phyloP scores from a whole-genome alignment of 2,329 filamentous ascomycete genomes.

The Cyclaneusma minus region DNA sequence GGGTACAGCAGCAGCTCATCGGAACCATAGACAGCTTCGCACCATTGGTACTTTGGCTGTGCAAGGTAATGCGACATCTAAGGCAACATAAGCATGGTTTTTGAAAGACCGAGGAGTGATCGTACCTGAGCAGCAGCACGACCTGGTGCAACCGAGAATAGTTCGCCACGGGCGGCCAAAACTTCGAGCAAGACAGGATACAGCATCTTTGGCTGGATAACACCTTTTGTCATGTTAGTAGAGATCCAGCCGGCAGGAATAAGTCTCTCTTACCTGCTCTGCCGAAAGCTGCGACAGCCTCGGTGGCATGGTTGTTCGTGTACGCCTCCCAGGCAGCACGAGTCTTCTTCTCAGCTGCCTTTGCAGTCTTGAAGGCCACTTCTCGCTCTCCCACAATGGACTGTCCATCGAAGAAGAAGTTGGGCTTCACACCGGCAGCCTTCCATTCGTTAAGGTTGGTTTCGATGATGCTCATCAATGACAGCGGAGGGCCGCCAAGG shows the following conservation, averaged over 20 bases:
- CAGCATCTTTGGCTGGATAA: constrained; percentile 55
- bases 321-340: constrained; percentile 79
- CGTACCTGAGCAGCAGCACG: constrained; percentile 73
- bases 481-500: constrained; percentile 73
- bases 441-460: constrained; percentile 61
- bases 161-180: constrained; percentile 49
- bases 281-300: constrained; percentile 78
- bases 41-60: constrained; percentile 47
- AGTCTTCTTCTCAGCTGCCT: constrained; percentile 52
- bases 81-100: constrained; percentile 8
- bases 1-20: constrained; percentile 79
- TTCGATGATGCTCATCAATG: constrained; percentile 60
- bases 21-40: constrained; percentile 67
- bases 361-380: constrained; percentile 45
- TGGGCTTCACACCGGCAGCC: constrained; percentile 52
- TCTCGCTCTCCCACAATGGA: constrained; percentile 64
- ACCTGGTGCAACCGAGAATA: constrained; percentile 75
- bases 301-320: constrained; percentile 60
- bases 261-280: constrained; percentile 44
- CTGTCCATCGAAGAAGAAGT: constrained; percentile 89
- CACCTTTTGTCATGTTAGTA: constrained; percentile 34
- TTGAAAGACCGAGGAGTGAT: constrained; percentile 4
- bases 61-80: constrained; percentile 59
- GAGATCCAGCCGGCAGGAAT: background rate
- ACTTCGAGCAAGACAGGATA: constrained; percentile 65